Base-by-base conservation (phyloP, 2,329 filamentous ascomycete species). In the Xylariaceae sp. region DNA sequence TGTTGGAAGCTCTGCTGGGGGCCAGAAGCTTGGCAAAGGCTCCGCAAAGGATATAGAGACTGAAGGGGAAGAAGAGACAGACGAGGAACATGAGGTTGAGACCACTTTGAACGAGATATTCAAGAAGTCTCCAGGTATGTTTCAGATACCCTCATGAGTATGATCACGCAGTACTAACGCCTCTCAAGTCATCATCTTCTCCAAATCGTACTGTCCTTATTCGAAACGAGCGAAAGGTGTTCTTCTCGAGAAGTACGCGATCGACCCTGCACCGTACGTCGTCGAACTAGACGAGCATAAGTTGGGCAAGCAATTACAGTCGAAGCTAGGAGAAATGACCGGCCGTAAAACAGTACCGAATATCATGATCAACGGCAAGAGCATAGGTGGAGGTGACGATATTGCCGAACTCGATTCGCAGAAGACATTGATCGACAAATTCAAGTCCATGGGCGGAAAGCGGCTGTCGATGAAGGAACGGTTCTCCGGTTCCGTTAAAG, bases 351-450 rank as follows among this genome's bases (percentile, higher is more conserved):
- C 93, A 0, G 93, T 98, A 0, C 93, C 93, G 13, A 98, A 98
- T 60, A 77, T 97, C 28, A 74, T 98, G 53, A 75, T 98, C 55
- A 87, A 89, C 56, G 89, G 89, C 34, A 82, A 84, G 63, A 93
- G 86, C 64, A 88, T 97, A 47, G 93, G 93, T 35, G 93, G 93
- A 17, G 82, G 88, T 37, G 91, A 97, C 60, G 89, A 96, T 46
- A 78, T 98, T 42, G 76, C 80, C 37, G 81, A 78, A 19, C 69
- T 97, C 46, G 81, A 90, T 60, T 64, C 70, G 19, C 73, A 76
- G 24, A 81, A 83, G 49, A 77, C 78, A 43, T 70, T 97, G 47
- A 75, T 81, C 7, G 76, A 78, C 42, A 93, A 82, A 62, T 75
- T 97, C 48, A 80, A 79, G 61, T 74, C 76, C 19, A 72, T 95